Evolutionary conservation across 208 protist genomes (phyloP).

Genomic region (Entamoeba invadens): DNA sequence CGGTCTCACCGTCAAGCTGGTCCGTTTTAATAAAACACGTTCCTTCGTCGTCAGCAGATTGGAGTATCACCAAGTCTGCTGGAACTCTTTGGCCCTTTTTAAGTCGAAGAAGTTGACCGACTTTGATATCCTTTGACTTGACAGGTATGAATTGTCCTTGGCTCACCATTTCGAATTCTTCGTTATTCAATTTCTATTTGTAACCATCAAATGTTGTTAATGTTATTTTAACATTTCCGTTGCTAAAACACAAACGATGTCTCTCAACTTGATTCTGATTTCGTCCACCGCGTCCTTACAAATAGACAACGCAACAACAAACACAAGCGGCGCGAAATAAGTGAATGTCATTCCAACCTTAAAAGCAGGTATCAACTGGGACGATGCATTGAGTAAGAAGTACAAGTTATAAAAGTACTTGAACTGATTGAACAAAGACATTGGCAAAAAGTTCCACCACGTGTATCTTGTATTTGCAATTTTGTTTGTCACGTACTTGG

Average conservation of each 20-base stretch:
- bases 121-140: slow-evolving; percentile 75
- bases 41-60: slow-evolving; percentile 72
- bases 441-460: slow-evolving; percentile 45
- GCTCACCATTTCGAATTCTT: background rate
- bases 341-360: slow-evolving; percentile 72
- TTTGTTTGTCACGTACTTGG: slow-evolving; percentile 31
- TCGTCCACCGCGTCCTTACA: slow-evolving; percentile 77
- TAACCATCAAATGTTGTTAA: background rate
- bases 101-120: slow-evolving; percentile 72
- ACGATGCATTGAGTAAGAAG: slow-evolving; percentile 50
- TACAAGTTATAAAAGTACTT: slow-evolving; percentile 59
- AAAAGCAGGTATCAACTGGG: slow-evolving; percentile 49
- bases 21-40: slow-evolving; percentile 84
- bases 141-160: background rate
- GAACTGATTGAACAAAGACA: slow-evolving; percentile 53
- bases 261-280: slow-evolving; percentile 62
- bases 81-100: slow-evolving; percentile 62
- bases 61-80: slow-evolving; percentile 59
- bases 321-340: slow-evolving; percentile 69
- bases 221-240: background rate
- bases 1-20: slow-evolving; percentile 93
- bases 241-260: slow-evolving; percentile 40
- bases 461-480: slow-evolving; percentile 53
- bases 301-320: slow-evolving; percentile 65
- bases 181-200: background rate